Percentiles rank a stretch among this genome's conserved stretches.
These are phyloP conservation scores for Candida pini DNA, from an alignment of 805 yeast genomes.

Conservation along the genomic window DNA sequence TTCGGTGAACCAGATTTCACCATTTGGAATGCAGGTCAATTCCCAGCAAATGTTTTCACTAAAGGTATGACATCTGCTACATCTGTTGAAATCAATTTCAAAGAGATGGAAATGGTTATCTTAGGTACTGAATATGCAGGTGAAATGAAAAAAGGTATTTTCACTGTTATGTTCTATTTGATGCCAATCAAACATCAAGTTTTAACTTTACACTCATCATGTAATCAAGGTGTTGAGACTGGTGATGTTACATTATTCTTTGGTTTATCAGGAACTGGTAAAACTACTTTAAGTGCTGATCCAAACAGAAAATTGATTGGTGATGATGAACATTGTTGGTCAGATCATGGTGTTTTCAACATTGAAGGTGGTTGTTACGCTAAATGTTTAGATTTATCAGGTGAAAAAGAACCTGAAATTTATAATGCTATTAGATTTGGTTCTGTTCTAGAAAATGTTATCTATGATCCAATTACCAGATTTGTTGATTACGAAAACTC, in stretches of 20 bases:
- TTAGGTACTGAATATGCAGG: conserved; percentile 99
- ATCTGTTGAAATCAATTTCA: conserved; percentile 93
- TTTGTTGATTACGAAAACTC: conserved; percentile 80
- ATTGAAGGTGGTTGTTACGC: conserved; percentile 99
- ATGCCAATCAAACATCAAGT: conserved; percentile 94
- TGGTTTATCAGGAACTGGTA: conserved; percentile 97
- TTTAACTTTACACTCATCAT: conserved; percentile 90
- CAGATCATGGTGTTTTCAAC: conserved; percentile 96
- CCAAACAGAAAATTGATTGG: conserved; percentile 92
- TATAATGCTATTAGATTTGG: conserved; percentile 93
- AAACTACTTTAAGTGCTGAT: conserved; percentile 95
- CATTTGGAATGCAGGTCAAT: conserved; percentile 96
- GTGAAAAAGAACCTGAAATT: conserved; percentile 96
- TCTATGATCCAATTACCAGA: conserved; percentile 73
- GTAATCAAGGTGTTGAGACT: conserved; percentile 77
- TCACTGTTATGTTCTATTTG: conserved; percentile 97
- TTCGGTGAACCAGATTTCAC: conserved; percentile 98
- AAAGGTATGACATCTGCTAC: conserved; percentile 97
- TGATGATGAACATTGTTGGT: conserved; percentile 99
- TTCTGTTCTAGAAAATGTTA: conserved; percentile 89
- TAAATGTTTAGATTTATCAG: conserved; percentile 83
- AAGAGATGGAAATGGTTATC: conserved; percentile 97
- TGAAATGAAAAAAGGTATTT: conserved; percentile 99
- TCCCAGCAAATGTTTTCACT: conserved; percentile 96
- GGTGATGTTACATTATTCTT: conserved; percentile 93